Base-by-base conservation (phyloP, 225 moss, liverwort and hornwort species). In the Straminergon stramineum region DNA sequence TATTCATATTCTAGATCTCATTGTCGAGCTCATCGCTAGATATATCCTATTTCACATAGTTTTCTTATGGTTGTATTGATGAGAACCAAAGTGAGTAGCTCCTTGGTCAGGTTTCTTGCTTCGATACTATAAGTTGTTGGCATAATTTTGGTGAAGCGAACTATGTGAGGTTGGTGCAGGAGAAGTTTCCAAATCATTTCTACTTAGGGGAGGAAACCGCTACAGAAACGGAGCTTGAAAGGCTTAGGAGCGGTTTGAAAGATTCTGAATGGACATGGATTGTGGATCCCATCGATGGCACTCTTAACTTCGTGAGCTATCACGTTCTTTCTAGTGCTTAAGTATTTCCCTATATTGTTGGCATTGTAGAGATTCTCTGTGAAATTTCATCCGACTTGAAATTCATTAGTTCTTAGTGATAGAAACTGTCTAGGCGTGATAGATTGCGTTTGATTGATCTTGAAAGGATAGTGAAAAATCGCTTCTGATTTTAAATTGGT, bases 281-380 rank as follows among this genome's bases (percentile, higher is more conserved):
- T 89, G 98, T 98, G 89, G 98, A 98, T 93, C 97, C 98, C 53
- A 98, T 98, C 43, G 98, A 97, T 91, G 97, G 97, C 80, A 98
- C 97, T 41, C 93, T 96, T 45, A 98, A 98, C 91, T 98, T 98
- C 88, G 98, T 98, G 91, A 96, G 96, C 85, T 60, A 56, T 39
- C 79, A 35, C 79, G 39, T 79, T 60, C 81, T 45, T 73, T 83
- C 60, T 84, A 32, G 60, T 53, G 31, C 61, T 87, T 34, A 53
- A 53, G 53, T 35, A 77, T 77, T 77, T 77, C 24, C 20, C 30
- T 30, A 43, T 71, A n/a, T 87, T 18, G 31, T 85, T 82, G 57
- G 76, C 76, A 75, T 76, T 84, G 74, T 52, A 53, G 57, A 79
- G 55, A 45, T 86, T 71, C 37, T 89, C 27, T 64, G 51, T 71